Base-by-base conservation (phyloP, 2,329 filamentous ascomycete genomes). In the Biscogniauxia marginata region DNA sequence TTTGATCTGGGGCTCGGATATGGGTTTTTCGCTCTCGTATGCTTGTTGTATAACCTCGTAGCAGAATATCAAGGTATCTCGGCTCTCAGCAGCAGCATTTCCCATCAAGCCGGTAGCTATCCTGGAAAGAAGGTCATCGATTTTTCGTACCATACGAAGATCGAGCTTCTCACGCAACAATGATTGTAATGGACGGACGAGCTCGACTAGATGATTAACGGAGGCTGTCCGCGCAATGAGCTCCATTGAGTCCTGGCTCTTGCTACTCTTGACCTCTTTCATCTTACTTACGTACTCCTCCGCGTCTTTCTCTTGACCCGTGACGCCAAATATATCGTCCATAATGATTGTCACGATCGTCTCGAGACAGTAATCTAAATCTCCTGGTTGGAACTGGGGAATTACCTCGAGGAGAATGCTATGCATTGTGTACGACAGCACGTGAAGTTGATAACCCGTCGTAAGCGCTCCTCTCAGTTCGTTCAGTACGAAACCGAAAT, bases 221-320 rank as follows among this genome's bases (percentile, higher is more conserved):
- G 92, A 93, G 1, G 91, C 87, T 49, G 87, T 92, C 67, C 88
- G 90, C 22, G 95, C 89, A 62, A 98, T 81, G 16, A 98, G 79
- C 72, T 98, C 93, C 87, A 98, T 96, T 0, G 95, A 96, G 70
- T 99, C 96, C 67, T 93, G 96, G 70, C 93, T 97, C 79, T 98
- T 99, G 79, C 90, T 97, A 73, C 90, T 95, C 78, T 96, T 98
- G 55, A 99, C 88, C 75, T 99, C 95, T 73, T 96, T 96, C 88
- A 96, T 97, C 73, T 93, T 90, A 70, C 87, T 96, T 54, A 89
- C 88, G 71, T 99, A 99, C 52, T 93, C 95, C 65, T 97, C 92
- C 0, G 93, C 93, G 66, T 99, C 95, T 74, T 99, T 99, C 70
- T 99, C 93, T 74, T 96, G 90, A 1, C 95, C 95, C 30, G 89